Base-by-base conservation (phyloP, 2,329 filamentous ascomycete genomes). In the Cadophora malorum region DNA sequence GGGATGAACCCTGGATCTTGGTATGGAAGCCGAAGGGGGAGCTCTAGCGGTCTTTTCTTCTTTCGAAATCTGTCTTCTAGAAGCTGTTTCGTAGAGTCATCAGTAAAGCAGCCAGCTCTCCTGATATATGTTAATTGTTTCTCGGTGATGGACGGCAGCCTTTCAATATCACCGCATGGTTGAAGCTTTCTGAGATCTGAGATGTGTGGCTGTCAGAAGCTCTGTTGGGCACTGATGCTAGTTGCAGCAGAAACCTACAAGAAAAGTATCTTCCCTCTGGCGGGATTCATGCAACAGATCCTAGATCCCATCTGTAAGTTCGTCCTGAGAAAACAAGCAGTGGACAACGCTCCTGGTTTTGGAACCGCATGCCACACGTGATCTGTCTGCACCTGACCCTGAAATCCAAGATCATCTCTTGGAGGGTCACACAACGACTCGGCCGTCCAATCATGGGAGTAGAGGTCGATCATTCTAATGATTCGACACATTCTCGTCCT, bases 371-470 rank as follows among this genome's bases (percentile, higher is more conserved):
- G 2, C 10, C 3, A 23, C 52, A 55, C 52, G 52, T 55, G 52
- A 55, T 33, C 19, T 16, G 1, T 16, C 8, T 33, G 28, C 52
- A 55, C 25, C 5, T 55, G 52, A 55, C 28, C 33, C 25, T 55
- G 21, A 28, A 23, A 16, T n/a, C 50, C 28, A 28, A 55, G 52
- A 55, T 33, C 28, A 41, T 23, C 33, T 38, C 31, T 21, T 33
- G 33, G 31, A 25, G 55, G 55, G 55, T 59, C 55, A 59, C 33
- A 59, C 55, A 59, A 38, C 9, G 21, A 14, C 8, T 21, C 19
- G 19, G 16, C 16, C 31, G 25, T 21, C 55, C 55, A 59, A 59
- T 38, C 55, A 59, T 41, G 21, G 55, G 19, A 41, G 23, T 41
- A 38, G 12, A 16, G 31, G 55, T 38, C 55, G 55, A 59, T 59